Evolutionary conservation across 352 stramenopile genomes (phyloP), one percentile per base, ranked within the genome.

Genomic region (Pythium myriotylum): DNA sequence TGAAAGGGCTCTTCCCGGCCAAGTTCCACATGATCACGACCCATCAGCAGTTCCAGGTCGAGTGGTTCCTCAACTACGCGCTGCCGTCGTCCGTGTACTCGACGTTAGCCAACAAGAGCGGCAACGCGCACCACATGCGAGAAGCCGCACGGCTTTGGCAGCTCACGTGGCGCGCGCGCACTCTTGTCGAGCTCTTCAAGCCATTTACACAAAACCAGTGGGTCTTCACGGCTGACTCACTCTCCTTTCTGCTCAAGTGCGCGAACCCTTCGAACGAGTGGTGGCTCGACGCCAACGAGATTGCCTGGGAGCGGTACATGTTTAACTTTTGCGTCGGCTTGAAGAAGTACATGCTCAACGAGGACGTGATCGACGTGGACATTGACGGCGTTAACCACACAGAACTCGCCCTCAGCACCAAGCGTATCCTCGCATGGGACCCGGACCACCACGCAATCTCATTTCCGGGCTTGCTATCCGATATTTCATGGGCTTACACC

Each of bases 401-500:
- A 6, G 70, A 93, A 29, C 77, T 96, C 29, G 85, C 85, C 12
- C 72, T 96, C 16, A 91, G 67, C 52, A 91, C 87, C 0, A 81
- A 79, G 3, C 84, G 88, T 20, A 92, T 96, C 52, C 70, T 95
- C 43, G 84, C 79, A 54, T 96, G 88, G 88, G 88, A 96, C 63
- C 81, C 86, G 1, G 88, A 96, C 66, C 88, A 96, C 58, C 88
- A 96, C 67, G 81, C 79, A 1, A 95, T 96, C 50, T 94, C 84
- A 6, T 96, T 96, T 40, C 88, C 88, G 6, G 83, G 88, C 0
- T 53, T 96, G 23, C 70, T 96, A 7, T 89, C 86, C 5, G 88
- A 96, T 54, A 77, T 96, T 14, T 91, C 88, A 40, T 96, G 88
- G 88, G 86, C 88, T 8, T 96, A 94, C 55, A 96, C 88, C 24